Base-by-base conservation (phyloP, 495 filamentous ascomycete genomes). In the Aspergillus bertholletiae region DNA sequence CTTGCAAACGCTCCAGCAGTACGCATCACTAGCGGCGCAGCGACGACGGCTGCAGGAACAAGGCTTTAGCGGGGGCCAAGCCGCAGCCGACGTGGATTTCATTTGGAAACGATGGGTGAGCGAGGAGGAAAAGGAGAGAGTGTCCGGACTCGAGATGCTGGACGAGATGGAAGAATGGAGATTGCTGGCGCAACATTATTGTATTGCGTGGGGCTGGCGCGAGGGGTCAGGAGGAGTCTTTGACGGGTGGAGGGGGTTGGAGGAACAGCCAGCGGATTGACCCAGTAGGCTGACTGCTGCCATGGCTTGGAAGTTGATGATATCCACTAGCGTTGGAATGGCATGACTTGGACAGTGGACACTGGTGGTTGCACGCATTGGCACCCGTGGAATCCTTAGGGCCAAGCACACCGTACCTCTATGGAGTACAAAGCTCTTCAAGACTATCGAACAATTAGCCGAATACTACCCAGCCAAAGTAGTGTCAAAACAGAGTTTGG, bases 81-180 rank as follows among this genome's bases (percentile, higher is more conserved):
- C 76, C 20, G 91, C 80, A 1, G 76, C 81, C 49, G 89, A 88
- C 58, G 82, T 97, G 40, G 80, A 88, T 52, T 78, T 79, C 17
- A 78, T 96, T 37, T 96, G 89, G 85, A 78, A 86, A 43, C 65
- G 74, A 12, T 96, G 92, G 88, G 76, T 96, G 3, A 54, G 39
- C 0, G 72, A 78, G 8, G 72, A 67, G n/a, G 94, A 97, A 73
- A 93, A 88, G 65, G 87, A 87, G 60, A 75, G 94, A 57, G 84
- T 97, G 4, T 84, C 87, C 45, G 64, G 70, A 22, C 67, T 97
- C 50, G 94, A 97, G 70, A 88, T 92, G 76, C 64, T 97, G 57
- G 94, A 98, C 76, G 94, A 98, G 71, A 81, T 96, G 51, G 94
- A 98, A 72, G 94, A 98, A 73, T 96, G 93, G 92, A 74, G 83